Base-by-base conservation (phyloP, 1,284 basidiomycete species). In the Irpex sp. region DNA sequence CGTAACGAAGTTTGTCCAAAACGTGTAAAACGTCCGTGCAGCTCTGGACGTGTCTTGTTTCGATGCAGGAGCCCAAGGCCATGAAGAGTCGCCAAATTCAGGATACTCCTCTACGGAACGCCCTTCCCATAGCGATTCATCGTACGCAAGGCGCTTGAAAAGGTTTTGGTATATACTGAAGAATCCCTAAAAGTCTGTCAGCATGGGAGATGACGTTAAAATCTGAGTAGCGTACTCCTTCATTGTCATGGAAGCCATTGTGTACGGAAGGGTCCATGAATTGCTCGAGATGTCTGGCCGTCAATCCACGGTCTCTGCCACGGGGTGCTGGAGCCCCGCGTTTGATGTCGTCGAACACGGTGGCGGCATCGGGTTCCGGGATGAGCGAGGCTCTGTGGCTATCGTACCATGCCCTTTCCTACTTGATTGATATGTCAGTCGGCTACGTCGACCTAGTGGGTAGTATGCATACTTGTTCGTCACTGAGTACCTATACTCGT, bases 321-420 rank as follows among this genome's bases (percentile, higher is more conserved):
- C 85, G 83, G n/a, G 91, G 79, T 15, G 87, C 82, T 38, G 88
- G 82, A 19, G 82, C 82, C 36, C 94, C 95, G 57, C 79, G 84
- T 60, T 87, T 84, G 66, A 97, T 91, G 69, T 96, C 92, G 66
- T 96, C 89, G 70, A 94, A 94, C 4, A 96, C 86, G 8, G 86
- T 88, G 62, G 90, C 84, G 19, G 86, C 91, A 73, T 96, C 94
- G 49, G 92, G 89, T 69, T 93, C 91, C 1, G 93, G 92, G 9
- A 83, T 82, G 6, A 95, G 81, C n/a, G 92, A 91, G 38, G 94
- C 90, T 55, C 93, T 86, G 75, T 98, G 96, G n/a, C 89, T 89
- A 75, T 99, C 97, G 75, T 99, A 99, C 93, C 96, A 99, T 51
- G 97, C 96, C 66, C 97, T 83, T 82, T 99, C 96, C 93, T 96